A percentile compares a stretch with the other conserved stretches of the same genome.
phyloP scores from a whole-genome alignment of 169 alveolate genomes.

The Toxoplasma gondii region DNA sequence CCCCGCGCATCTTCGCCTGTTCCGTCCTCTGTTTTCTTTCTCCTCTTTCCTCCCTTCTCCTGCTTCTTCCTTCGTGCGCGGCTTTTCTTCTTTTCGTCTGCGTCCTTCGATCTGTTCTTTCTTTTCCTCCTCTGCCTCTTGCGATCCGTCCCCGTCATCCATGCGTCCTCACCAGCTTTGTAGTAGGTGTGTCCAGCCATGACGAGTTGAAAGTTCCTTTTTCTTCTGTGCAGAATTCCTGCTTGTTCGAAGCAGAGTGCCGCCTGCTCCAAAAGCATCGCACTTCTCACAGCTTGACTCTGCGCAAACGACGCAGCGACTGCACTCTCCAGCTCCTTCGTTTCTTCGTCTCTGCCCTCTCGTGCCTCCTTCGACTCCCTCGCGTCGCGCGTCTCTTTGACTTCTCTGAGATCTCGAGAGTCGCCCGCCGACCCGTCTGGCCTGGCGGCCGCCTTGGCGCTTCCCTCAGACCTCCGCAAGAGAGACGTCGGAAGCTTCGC shows the following conservation, averaged over 20 bases:
- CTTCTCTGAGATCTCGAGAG: neutral
- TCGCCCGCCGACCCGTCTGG: neutral
- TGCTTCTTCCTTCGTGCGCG: too few relatives aligned
- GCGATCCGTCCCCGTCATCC: neutral
- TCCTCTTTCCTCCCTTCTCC: too few relatives aligned
- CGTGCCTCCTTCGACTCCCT: neutral
- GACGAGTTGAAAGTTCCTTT: conserved; percentile 71
- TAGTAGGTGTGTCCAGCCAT: conserved; percentile 77
- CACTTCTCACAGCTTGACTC: conserved; percentile 52
- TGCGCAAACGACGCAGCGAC: conserved; percentile 31
- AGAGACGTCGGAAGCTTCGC: neutral
- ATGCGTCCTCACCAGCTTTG: conserved; percentile 57
- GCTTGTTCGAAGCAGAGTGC: conserved; percentile 54
- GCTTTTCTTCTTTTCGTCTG: neutral
- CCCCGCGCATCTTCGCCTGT: too few relatives aligned
- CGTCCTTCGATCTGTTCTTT: neutral
- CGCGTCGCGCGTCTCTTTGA: neutral
- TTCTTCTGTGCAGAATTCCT: conserved; percentile 55
- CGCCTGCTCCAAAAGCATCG: conserved; percentile 64
- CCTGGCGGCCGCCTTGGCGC: neutral
- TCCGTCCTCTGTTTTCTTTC: too few relatives aligned
- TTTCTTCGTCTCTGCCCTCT: neutral
- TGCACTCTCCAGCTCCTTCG: neutral
- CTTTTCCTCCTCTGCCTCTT: neutral
- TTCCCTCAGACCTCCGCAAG: neutral